A percentile compares a stretch with the other conserved stretches of the same genome.
Evolutionary conservation across 2,329 filamentous ascomycete species (phyloP).

Genomic region (Ampelomyces quisqualis): DNA sequence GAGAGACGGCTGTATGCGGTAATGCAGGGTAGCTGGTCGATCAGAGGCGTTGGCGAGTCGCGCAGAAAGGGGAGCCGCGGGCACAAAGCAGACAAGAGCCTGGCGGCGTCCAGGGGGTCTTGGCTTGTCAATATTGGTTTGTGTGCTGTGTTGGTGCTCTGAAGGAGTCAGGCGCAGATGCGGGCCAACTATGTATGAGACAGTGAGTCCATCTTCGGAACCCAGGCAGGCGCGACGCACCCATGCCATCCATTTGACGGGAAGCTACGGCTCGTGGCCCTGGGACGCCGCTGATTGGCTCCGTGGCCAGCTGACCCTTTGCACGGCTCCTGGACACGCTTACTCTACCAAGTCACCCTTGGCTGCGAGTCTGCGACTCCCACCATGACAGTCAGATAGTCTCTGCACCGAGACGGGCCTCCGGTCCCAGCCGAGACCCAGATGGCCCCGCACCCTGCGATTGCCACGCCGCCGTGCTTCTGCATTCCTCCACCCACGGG

Average conservation of each 20-base stretch:
- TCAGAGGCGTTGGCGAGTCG: no score
- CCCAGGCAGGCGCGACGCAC: slow-evolving; percentile 25
- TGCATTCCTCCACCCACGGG: slow-evolving; percentile 32
- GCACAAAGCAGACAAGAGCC: no score
- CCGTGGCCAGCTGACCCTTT: slow-evolving; percentile 16
- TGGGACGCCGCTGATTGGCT: slow-evolving; percentile 16
- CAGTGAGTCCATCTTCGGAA: slow-evolving; percentile 13
- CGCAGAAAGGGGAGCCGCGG: no score
- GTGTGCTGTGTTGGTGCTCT: no score
- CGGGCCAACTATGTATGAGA: slow-evolving; percentile 13
- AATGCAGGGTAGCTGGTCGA: no score
- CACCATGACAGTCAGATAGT: neutral
- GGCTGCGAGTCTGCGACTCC: neutral
- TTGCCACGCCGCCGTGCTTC: slow-evolving; percentile 30
- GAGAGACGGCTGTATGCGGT: no score
- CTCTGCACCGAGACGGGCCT: slow-evolving; percentile 8
- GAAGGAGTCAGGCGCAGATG: slow-evolving; percentile 16
- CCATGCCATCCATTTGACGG: no score
- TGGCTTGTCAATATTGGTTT: slow-evolving; percentile 6
- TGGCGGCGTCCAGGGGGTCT: no score
- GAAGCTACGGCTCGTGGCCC: slow-evolving; percentile 19
- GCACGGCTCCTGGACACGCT: neutral
- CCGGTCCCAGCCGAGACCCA: slow-evolving; percentile 34
- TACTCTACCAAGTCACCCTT: no score
- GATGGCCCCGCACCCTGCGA: slow-evolving; percentile 11